phyloP scores from a whole-genome alignment of 805 yeast genomes.

The Grigorovia jiainica region DNA sequence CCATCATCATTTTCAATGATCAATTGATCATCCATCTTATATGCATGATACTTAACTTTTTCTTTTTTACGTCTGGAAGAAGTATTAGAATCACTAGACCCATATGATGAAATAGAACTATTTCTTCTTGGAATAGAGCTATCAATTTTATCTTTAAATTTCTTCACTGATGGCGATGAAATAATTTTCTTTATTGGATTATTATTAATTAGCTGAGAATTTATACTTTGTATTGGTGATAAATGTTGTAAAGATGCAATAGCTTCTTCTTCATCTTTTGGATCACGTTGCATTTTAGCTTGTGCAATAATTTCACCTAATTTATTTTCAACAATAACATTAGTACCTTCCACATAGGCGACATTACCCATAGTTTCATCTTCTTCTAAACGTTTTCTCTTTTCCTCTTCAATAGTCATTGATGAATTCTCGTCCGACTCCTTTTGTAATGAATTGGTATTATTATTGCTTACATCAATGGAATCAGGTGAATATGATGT shows the following conservation, averaged over 20 bases:
- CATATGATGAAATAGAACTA: background rate
- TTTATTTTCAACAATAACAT: constrained; percentile 68
- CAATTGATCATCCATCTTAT: constrained; percentile 65
- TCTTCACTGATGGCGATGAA: constrained; percentile 16
- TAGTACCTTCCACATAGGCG: constrained; percentile 61
- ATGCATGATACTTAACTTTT: constrained; percentile 45
- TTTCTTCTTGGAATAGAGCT: background rate
- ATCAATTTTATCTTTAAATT: constrained; percentile 13
- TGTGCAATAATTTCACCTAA: constrained; percentile 72
- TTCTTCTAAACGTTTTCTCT: constrained; percentile 14
- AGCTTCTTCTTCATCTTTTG: constrained; percentile 19
- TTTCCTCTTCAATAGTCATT: constrained; percentile 7
- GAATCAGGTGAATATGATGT: constrained; percentile 2
- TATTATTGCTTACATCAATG: background rate
- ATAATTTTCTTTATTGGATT: constrained; percentile 19
- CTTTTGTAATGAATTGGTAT: background rate
- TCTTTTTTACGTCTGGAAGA: background rate
- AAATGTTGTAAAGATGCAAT: constrained; percentile 3
- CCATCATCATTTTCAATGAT: constrained; percentile 88
- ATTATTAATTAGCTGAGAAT: constrained; percentile 25
- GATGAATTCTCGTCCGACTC: constrained; percentile 3
- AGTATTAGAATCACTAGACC: background rate
- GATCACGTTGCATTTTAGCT: constrained; percentile 29
- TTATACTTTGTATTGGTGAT: constrained; percentile 9
- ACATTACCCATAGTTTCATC: constrained; percentile 26